Evolutionary conservation across 2,329 filamentous ascomycete genomes (phyloP).

Genomic region (Furcasterigmium furcatum): DNA sequence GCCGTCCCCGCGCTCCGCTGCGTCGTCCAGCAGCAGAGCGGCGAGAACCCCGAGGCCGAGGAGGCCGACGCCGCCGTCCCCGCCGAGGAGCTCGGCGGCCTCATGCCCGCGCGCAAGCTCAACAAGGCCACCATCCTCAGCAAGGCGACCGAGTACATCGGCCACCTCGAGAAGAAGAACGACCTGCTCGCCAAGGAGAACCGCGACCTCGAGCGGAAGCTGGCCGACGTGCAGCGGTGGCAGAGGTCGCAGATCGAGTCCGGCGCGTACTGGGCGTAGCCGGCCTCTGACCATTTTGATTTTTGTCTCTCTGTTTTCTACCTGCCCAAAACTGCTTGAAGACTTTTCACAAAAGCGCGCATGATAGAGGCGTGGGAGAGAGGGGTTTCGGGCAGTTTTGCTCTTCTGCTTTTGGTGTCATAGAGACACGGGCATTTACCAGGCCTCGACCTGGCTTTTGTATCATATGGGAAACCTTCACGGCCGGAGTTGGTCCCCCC

Average conservation of each 20-base stretch:
- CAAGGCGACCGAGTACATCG: conserved; percentile 34
- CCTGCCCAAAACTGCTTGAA: no score
- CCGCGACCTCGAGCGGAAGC: conserved; percentile 23
- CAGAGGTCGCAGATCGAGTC: conserved; percentile 7
- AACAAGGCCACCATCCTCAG: conserved; percentile 40
- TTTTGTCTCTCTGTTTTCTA: neutral
- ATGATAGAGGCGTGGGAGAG: no score
- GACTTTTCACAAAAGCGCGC: no score
- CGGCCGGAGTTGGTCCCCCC: no score
- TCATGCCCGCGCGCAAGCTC: conserved; percentile 32
- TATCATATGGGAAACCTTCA: no score
- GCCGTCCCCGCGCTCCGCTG: conserved; percentile 53
- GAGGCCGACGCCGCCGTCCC: conserved; percentile 15
- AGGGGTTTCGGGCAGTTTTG: no score
- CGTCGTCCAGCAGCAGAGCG: conserved; percentile 22
- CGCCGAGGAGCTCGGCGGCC: conserved; percentile 22
- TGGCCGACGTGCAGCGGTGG: conserved; percentile 10
- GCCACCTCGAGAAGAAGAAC: conserved; percentile 30
- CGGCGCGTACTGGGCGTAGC: conserved; percentile 5
- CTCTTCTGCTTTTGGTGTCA: no score
- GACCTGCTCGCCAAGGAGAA: conserved; percentile 25
- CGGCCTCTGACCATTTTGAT: neutral
- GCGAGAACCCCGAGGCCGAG: conserved; percentile 11
- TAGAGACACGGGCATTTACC: no score
- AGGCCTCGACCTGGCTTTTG: no score